phyloP scores from a whole-genome alignment of 2,329 filamentous ascomycete genomes.

The Zasmidium angulare region DNA sequence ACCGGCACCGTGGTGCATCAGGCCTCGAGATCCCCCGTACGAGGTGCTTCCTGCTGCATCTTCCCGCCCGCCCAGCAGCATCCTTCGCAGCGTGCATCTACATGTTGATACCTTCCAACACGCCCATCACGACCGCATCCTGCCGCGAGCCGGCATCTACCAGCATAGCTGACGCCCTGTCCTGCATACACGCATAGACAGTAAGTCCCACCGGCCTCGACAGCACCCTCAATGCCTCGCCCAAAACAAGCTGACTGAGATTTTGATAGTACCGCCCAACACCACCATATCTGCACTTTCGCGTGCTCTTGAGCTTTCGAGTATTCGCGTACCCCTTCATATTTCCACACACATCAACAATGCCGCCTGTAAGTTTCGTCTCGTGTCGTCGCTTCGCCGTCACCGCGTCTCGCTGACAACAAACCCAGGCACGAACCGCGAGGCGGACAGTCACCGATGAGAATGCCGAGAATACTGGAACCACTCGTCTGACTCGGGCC shows the following conservation, averaged over 20 bases:
- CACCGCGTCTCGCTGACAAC: constrained; percentile 40
- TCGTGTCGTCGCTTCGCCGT: constrained; percentile 7
- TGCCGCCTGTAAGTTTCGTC: constrained; percentile 38
- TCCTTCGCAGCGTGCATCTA: constrained; percentile 32
- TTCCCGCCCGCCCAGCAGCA: constrained; percentile 16
- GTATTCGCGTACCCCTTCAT: constrained; percentile 1
- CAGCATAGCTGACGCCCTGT: constrained; percentile 18
- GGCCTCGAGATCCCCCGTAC: constrained; percentile 6
- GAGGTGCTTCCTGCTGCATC: constrained; percentile 15
- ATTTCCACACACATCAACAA: constrained; percentile 27
- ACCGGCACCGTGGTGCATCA: constrained; percentile 6
- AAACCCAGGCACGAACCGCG: constrained; percentile 66
- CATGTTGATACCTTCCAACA: constrained; percentile 29
- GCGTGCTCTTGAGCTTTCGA: constrained; percentile 14
- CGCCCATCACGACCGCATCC: constrained; percentile 24
- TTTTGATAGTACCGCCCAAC: constrained; percentile 25
- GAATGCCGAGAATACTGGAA: constrained; percentile 74
- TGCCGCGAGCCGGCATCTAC: constrained; percentile 24
- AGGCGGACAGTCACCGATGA: constrained; percentile 80
- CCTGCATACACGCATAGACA: constrained; percentile 11
- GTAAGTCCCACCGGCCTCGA: constrained; percentile 16
- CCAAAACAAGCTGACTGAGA: constrained; percentile 30
- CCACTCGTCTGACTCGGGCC: constrained; percentile 86
- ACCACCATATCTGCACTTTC: constrained; percentile 19
- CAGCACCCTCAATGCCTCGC: constrained; percentile 5